A percentile compares a stretch with the other conserved stretches of the same genome.
These are phyloP conservation scores for Eimeria maxima DNA, from an alignment of 169 alveolate species.

Conservation along the genomic window DNA sequence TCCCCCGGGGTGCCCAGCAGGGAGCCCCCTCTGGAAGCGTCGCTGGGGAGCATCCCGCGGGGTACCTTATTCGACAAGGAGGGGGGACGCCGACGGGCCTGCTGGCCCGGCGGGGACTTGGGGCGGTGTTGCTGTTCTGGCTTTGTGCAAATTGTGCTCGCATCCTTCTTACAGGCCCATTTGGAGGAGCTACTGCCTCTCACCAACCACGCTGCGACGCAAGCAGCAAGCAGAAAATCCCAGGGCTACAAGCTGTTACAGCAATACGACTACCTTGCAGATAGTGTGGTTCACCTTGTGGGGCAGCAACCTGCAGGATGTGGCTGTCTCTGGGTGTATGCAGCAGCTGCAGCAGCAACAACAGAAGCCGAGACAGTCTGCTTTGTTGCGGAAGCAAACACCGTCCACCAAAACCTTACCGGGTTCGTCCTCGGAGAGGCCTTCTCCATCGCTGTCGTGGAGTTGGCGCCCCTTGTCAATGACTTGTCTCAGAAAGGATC, in stretches of 20 bases:
- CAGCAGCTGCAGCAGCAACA: not conserved
- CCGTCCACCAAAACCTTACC: slow-evolving; percentile 35
- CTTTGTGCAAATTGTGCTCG: not conserved
- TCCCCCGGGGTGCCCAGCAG: slow-evolving; percentile 3
- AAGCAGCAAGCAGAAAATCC: not conserved
- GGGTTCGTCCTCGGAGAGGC: slow-evolving; percentile 84
- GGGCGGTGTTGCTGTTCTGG: slow-evolving; percentile 27
- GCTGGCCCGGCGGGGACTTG: slow-evolving; percentile 37
- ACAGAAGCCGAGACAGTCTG: not conserved
- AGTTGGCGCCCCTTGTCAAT: slow-evolving; percentile 84
- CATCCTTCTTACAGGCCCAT: slow-evolving; percentile 60
- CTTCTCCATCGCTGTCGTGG: slow-evolving; percentile 86
- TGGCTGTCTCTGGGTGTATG: not conserved
- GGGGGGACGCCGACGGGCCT: slow-evolving; percentile 43
- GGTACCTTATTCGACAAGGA: slow-evolving; percentile 34
- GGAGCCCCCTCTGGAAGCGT: slow-evolving; percentile 17
- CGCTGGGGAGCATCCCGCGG: slow-evolving; percentile 30
- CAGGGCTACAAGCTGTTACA: not conserved
- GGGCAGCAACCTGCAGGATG: not conserved
- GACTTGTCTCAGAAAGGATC: slow-evolving; percentile 80
- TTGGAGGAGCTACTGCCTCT: slow-evolving; percentile 9
- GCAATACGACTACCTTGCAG: not conserved
- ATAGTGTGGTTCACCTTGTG: not conserved
- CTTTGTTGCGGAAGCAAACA: not conserved
- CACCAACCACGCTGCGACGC: slow-evolving; percentile 57